Conservation (phyloP, 2,329 filamentous ascomycete species). For the Fusarium dlaminii region DNA sequence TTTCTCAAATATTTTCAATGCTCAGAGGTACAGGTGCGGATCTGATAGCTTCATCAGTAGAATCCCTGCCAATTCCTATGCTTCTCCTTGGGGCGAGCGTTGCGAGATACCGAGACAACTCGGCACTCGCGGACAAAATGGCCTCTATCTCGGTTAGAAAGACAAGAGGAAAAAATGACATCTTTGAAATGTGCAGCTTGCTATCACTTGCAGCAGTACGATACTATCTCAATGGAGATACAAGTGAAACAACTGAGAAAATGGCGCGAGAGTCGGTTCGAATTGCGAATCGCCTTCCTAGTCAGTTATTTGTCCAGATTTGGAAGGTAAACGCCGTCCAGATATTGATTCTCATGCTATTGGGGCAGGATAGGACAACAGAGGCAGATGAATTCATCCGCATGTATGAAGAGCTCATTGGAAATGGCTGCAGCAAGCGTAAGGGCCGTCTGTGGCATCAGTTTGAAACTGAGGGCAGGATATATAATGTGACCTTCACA, state of each 20-base stretch:
- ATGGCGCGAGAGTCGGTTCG: not conserved
- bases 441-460: too few species aligned
- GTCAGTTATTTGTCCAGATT: accelerated
- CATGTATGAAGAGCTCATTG: too few species aligned
- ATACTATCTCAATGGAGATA: not conserved
- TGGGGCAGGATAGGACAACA: not conserved
- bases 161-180: not conserved
- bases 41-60: not conserved
- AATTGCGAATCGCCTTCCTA: not conserved
- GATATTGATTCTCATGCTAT: accelerated
- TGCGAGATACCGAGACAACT: not conserved
- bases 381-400: too few species aligned
- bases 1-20: not conserved
- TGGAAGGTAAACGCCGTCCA: too few species aligned
- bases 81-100: accelerated
- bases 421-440: too few species aligned
- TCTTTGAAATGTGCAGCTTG: not conserved
- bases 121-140: accelerated
- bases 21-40: not conserved
- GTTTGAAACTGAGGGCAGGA: too few species aligned
- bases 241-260: not conserved
- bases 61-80: accelerated
- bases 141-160: accelerated
- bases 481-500: too few species aligned
- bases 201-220: not conserved